phyloP scores from a whole-genome alignment of 345 rosid species.

The Capsella bursapastoris region DNA sequence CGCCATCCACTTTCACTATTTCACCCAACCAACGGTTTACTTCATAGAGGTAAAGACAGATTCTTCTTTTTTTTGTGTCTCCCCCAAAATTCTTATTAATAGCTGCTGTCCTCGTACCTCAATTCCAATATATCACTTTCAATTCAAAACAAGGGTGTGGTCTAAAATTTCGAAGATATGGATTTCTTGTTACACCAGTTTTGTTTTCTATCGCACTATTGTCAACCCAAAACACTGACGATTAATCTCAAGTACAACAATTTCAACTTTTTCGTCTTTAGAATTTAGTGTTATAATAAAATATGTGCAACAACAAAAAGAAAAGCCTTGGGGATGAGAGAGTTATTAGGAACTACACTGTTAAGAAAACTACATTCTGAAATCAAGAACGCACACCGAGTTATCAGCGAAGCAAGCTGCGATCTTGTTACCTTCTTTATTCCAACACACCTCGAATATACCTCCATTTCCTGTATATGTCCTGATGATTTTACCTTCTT shows the following conservation, averaged over 20 bases:
- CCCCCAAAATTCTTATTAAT: background rate
- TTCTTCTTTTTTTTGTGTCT: too few species aligned
- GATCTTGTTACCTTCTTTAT: slow-evolving; percentile 92
- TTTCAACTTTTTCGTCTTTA: too few species aligned
- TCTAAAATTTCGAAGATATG: background rate
- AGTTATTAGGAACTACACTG: slow-evolving; percentile 24
- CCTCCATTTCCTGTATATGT: slow-evolving; percentile 94
- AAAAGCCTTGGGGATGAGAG: slow-evolving; percentile 1
- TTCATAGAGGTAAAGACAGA: background rate
- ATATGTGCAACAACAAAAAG: slow-evolving; percentile 38
- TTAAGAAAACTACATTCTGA: slow-evolving; percentile 63
- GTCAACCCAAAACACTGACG: background rate
- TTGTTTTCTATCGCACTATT: slow-evolving; percentile 4
- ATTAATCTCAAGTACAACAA: too few species aligned
- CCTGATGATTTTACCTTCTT: slow-evolving; percentile 86
- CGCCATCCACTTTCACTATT: background rate
- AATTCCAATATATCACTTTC: background rate
- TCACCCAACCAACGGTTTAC: slow-evolving; percentile 23
- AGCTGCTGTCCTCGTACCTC: background rate
- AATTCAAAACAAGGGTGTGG: slow-evolving; percentile 4
- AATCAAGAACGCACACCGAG: slow-evolving; percentile 85
- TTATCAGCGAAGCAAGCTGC: slow-evolving; percentile 95
- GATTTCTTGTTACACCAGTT: background rate
- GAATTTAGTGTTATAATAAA: background rate
- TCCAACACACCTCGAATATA: slow-evolving; percentile 97